Conservation (phyloP, 805 yeast genomes). For the Barnettozyma vustinii region DNA sequence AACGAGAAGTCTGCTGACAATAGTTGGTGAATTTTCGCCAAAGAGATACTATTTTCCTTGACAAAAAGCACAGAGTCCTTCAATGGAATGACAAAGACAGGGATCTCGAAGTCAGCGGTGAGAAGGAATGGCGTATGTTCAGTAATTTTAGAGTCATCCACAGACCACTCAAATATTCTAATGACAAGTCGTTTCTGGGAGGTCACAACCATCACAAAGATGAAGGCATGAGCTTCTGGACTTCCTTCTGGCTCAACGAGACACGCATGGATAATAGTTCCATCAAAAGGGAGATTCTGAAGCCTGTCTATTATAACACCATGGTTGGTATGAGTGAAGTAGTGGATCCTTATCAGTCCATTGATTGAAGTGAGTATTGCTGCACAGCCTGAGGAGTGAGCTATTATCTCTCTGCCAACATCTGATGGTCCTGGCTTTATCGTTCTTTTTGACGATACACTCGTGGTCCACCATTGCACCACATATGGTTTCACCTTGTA, state of each 20-base stretch:
- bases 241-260: constrained; percentile 33
- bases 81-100: constrained; percentile 38
- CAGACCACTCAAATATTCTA: constrained; percentile 37
- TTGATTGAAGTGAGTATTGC: constrained; percentile 34
- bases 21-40: constrained; percentile 39
- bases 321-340: constrained; percentile 30
- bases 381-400: constrained; percentile 36
- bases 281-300: constrained; percentile 36
- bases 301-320: constrained; percentile 36
- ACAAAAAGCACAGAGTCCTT: constrained; percentile 36
- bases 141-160: constrained; percentile 29
- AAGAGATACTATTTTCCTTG: constrained; percentile 27
- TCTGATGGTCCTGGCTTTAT: constrained; percentile 16
- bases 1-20: constrained; percentile 42
- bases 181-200: constrained; percentile 32
- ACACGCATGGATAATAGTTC: constrained; percentile 37
- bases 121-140: constrained; percentile 36
- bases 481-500: constrained; percentile 32
- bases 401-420: constrained; percentile 24
- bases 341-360: constrained; percentile 34
- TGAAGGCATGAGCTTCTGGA: constrained; percentile 27
- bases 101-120: constrained; percentile 35
- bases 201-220: constrained; percentile 34
- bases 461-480: constrained; percentile 45
- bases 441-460: constrained; percentile 10